Percentiles rank a stretch among this genome's conserved stretches.
Evolutionary conservation across 345 rosid species (phyloP).

Genomic region (Tarenaya hassleriana): DNA sequence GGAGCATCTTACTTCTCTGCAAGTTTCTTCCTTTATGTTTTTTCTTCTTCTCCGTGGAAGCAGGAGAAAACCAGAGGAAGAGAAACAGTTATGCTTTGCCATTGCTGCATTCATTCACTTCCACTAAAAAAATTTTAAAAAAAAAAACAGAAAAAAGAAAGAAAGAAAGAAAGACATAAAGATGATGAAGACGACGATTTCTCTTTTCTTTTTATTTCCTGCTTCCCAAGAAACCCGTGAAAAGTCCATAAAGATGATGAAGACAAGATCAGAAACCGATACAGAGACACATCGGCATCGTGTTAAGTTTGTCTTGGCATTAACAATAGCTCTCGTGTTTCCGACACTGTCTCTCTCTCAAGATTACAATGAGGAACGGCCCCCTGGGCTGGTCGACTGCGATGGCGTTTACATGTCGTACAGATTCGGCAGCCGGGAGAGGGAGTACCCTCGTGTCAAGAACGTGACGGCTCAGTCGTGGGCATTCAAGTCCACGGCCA

Average conservation of each 20-base stretch:
- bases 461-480: conserved; percentile 62
- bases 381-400: conserved; percentile 38
- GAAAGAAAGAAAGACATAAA: no score
- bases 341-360: conserved; percentile 31
- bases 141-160: no score
- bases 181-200: conserved; percentile 25
- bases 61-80: conserved; percentile 43
- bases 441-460: conserved; percentile 44
- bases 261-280: conserved; percentile 15
- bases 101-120: conserved; percentile 22
- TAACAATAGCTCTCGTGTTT: conserved; percentile 13
- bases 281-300: conserved; percentile 26
- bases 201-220: background rate
- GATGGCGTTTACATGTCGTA: conserved; percentile 54
- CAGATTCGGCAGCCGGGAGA: conserved; percentile 38
- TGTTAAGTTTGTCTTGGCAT: background rate
- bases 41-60: conserved; percentile 29
- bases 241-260: background rate
- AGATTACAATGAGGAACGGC: conserved; percentile 32
- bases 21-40: no score
- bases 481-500: conserved; percentile 49
- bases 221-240: background rate
- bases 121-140: conserved; percentile 18
- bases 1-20: background rate
- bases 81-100: conserved; percentile 17